Percentiles rank a stretch among this genome's conserved stretches.
Evolutionary conservation across 208 protist genomes (phyloP).

Genomic region (Leishmania major): DNA sequence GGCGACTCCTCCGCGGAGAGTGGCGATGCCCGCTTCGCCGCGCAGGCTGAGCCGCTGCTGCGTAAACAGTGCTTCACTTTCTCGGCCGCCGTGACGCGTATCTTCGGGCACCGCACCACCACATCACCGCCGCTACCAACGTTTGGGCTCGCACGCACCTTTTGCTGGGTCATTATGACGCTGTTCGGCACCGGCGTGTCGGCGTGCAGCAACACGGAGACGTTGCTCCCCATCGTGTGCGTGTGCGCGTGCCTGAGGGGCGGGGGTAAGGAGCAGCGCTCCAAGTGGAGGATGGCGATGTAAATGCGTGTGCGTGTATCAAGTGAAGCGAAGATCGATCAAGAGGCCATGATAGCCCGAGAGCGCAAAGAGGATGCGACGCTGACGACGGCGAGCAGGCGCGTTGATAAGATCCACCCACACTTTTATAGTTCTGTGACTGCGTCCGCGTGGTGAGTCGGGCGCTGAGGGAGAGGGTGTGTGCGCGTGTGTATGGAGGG

Average conservation of each 20-base stretch:
- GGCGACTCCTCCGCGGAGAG: neutral
- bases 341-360: too few relatives aligned
- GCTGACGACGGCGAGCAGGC: neutral
- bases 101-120: conserved; percentile 19
- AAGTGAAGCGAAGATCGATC: conserved; percentile 1
- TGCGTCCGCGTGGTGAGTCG: too few relatives aligned
- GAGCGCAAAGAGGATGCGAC: conserved; percentile 1
- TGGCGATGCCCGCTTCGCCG: neutral
- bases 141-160: neutral
- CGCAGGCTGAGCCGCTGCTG: neutral
- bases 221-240: conserved; percentile 22
- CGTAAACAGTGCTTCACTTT: conserved; percentile 5
- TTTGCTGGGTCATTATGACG: conserved; percentile 9
- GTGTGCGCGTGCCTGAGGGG: neutral
- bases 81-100: conserved; percentile 7
- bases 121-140: neutral
- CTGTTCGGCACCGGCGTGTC: conserved; percentile 19
- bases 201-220: conserved; percentile 23
- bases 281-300: neutral
- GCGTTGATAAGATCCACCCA: neutral
- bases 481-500: neutral
- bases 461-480: neutral
- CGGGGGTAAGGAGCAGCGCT: conserved; percentile 4
- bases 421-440: neutral
- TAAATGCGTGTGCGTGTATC: neutral